phyloP scores from a whole-genome alignment of 768 basidiomycete genomes.

The Lactifluus subvellereus region DNA sequence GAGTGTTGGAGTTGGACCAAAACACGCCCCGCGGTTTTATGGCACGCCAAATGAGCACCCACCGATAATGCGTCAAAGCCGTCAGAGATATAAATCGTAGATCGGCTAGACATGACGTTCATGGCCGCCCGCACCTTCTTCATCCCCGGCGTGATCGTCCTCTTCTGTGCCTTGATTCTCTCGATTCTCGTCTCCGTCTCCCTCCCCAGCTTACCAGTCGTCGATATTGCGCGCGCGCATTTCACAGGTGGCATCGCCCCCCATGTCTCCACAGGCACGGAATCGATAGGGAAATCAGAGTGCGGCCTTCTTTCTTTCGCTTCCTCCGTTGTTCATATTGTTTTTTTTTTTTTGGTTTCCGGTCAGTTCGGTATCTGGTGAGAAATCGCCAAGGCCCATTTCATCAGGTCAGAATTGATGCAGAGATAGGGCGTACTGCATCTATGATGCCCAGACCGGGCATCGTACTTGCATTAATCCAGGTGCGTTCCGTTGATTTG shows the following conservation, averaged over 20 bases:
- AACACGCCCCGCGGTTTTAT: neutral
- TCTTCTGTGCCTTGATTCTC: constrained; percentile 59
- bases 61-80: neutral
- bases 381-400: constrained; percentile 8
- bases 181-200: constrained; percentile 66
- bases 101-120: neutral
- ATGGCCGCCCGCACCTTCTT: constrained; percentile 49
- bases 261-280: constrained; percentile 25
- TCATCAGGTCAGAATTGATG: neutral
- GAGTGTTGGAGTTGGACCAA: neutral
- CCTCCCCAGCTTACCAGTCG: constrained; percentile 57
- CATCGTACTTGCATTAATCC: constrained; percentile 44
- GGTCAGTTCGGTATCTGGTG: constrained; percentile 69
- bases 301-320: constrained; percentile 19
- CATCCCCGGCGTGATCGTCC: constrained; percentile 52
- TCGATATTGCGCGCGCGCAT: constrained; percentile 61
- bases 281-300: constrained; percentile 48
- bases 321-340: neutral
- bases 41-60: neutral
- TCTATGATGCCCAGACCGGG: constrained; percentile 39
- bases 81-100: neutral
- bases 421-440: constrained; percentile 52
- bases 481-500: constrained; percentile 32
- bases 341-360: neutral
- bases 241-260: constrained; percentile 33